phyloP scores from a whole-genome alignment of 352 stramenopile genomes.

The Phytopythium boreale region DNA sequence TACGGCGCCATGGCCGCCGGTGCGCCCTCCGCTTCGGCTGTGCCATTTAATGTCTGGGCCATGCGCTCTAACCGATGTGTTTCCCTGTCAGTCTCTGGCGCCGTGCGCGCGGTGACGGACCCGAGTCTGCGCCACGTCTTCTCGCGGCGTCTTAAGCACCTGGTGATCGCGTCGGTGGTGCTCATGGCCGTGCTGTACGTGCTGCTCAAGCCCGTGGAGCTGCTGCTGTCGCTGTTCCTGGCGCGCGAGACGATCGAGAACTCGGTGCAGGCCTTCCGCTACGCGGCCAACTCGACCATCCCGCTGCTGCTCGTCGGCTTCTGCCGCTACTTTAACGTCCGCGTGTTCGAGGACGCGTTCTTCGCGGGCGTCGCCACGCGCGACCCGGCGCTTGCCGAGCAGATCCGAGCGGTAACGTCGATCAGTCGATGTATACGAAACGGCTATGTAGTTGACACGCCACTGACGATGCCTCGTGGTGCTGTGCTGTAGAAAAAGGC shows the following conservation, averaged over 20 bases:
- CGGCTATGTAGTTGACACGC: not conserved
- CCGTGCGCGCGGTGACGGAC: slow-evolving; percentile 40
- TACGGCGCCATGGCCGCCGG: slow-evolving; percentile 25
- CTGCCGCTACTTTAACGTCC: slow-evolving; percentile 54
- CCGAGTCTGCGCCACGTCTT: slow-evolving; percentile 45
- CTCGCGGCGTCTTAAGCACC: slow-evolving; percentile 39
- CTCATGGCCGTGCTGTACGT: slow-evolving; percentile 44
- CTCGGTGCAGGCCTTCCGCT: slow-evolving; percentile 50
- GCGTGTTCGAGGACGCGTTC: slow-evolving; percentile 69
- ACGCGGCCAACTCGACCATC: slow-evolving; percentile 42
- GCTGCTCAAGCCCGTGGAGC: slow-evolving; percentile 57
- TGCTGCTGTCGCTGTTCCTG: slow-evolving; percentile 44
- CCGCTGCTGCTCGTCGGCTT: slow-evolving; percentile 54
- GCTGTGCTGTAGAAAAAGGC: slow-evolving; percentile 31
- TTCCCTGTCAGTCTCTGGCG: slow-evolving; percentile 15
- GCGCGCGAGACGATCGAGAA: slow-evolving; percentile 35
- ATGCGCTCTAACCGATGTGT: no score
- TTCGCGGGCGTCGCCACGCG: slow-evolving; percentile 52
- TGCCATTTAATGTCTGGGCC: no score
- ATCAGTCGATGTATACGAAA: not conserved
- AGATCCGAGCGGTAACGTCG: slow-evolving; percentile 35
- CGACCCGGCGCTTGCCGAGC: slow-evolving; percentile 31
- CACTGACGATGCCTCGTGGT: not conserved
- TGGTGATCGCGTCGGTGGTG: slow-evolving; percentile 52
- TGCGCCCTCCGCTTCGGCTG: slow-evolving; percentile 11